Conservation (phyloP, 495 filamentous ascomycete species). For the Penicillium cosmopolitanum region DNA sequence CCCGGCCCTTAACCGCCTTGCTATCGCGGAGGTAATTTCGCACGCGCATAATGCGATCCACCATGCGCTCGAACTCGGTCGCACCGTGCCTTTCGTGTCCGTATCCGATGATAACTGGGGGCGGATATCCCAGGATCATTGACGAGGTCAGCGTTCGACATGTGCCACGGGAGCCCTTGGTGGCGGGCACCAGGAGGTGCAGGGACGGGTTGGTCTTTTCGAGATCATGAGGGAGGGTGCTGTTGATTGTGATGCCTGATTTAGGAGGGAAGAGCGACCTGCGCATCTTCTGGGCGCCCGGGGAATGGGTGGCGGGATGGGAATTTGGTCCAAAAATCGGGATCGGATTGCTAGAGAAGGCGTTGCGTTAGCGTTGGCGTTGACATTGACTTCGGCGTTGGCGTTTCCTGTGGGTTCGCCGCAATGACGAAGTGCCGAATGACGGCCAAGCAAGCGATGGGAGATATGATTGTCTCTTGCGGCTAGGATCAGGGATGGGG, state of each 20-base stretch:
- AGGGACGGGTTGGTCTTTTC: slow-evolving; percentile 57
- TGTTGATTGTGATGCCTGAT: slow-evolving; percentile 25
- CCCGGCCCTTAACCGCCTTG: slow-evolving; percentile 54
- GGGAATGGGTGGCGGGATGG: slow-evolving; percentile 41
- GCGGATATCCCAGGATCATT: slow-evolving; percentile 64
- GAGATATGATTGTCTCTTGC: not conserved
- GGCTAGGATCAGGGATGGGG: slow-evolving; percentile 2
- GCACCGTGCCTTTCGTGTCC: slow-evolving; percentile 33
- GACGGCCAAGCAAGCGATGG: not conserved
- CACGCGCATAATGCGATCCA: slow-evolving; percentile 53
- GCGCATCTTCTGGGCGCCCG: slow-evolving; percentile 40
- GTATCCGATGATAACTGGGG: slow-evolving; percentile 57
- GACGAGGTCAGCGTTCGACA: slow-evolving; percentile 65
- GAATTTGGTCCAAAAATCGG: slow-evolving; percentile 42
- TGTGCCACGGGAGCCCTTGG: slow-evolving; percentile 51
- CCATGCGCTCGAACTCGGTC: slow-evolving; percentile 39
- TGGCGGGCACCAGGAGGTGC: slow-evolving; percentile 62
- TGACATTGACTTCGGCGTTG: not conserved
- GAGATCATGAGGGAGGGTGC: slow-evolving; percentile 38
- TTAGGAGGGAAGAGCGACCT: slow-evolving; percentile 32
- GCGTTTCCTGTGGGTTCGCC: not conserved
- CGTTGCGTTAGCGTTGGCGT: slow-evolving; percentile 17
- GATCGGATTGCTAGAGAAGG: slow-evolving; percentile 26
- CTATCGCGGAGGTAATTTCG: slow-evolving; percentile 56
- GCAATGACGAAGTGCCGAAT: not conserved